phyloP scores from a whole-genome alignment of 2,329 filamentous ascomycete species.

The Epichloe uncinata region DNA sequence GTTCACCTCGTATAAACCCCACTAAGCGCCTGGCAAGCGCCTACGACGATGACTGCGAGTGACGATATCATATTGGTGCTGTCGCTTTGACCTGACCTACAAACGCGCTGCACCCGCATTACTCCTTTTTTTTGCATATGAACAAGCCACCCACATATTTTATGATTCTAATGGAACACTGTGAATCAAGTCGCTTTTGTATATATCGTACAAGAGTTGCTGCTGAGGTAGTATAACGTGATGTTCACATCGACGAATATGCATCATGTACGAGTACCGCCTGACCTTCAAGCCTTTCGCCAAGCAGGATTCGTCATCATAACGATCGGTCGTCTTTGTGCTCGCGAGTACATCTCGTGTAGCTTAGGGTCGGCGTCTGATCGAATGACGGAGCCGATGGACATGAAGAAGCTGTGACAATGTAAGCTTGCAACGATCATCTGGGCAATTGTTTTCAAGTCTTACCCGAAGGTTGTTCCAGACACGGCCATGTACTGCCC shows the following conservation, averaged over 20 bases:
- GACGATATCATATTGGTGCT: no score
- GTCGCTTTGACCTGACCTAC: no score
- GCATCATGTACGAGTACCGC: neutral
- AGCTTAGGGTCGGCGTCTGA: conserved; percentile 72
- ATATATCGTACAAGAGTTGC: conserved; percentile 2
- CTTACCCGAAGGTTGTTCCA: conserved; percentile 86
- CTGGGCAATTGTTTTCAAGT: neutral
- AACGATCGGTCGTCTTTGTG: conserved; percentile 62
- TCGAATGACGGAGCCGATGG: conserved; percentile 90
- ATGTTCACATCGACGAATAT: conserved; percentile 1
- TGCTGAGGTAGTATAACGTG: neutral
- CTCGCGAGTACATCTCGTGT: conserved; percentile 61
- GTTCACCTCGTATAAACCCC: neutral
- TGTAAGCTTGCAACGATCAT: conserved; percentile 10
- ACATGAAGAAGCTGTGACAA: conserved; percentile 76
- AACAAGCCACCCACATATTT: neutral
- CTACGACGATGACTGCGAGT: neutral
- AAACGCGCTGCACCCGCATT: no score
- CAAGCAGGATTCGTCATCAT: conserved; percentile 25
- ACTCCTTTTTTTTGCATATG: neutral
- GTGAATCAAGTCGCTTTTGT: neutral
- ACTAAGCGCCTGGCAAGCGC: neutral
- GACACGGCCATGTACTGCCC: conserved; percentile 96
- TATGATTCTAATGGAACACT: neutral
- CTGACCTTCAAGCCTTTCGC: conserved; percentile 12